These are phyloP conservation scores for Clohesyomyces aquaticus DNA, from an alignment of 495 filamentous ascomycete genomes.

Conservation along the genomic window DNA sequence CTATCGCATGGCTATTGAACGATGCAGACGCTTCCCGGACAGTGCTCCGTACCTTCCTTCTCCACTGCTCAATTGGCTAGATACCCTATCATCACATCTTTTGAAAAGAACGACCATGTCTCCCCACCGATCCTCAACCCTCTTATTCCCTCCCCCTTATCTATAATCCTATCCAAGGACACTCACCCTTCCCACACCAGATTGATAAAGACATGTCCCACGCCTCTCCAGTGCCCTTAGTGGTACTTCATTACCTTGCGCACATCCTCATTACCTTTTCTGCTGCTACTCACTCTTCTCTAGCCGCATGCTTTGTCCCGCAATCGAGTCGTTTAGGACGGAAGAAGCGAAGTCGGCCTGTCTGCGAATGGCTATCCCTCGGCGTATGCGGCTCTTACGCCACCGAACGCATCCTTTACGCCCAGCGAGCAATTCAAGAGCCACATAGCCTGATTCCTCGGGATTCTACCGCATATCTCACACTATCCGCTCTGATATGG, in stretches of 20 bases:
- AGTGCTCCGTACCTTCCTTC: too few species aligned
- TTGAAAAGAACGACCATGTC: too few species aligned
- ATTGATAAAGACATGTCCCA: background rate
- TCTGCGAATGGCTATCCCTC: slow-evolving; percentile 1
- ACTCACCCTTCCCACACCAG: background rate
- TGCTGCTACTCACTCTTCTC: background rate
- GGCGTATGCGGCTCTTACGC: background rate
- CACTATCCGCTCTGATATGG: slow-evolving; percentile 9
- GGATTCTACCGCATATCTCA: slow-evolving; percentile 2
- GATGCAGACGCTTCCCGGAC: too few species aligned
- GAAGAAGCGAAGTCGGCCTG: background rate
- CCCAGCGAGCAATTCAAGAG: background rate
- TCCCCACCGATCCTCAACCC: too few species aligned
- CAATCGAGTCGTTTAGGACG: slow-evolving; percentile 6
- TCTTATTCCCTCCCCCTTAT: background rate
- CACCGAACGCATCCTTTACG: background rate
- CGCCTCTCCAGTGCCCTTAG: background rate
- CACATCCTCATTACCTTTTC: background rate
- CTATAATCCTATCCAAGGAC: background rate
- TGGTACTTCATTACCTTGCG: slow-evolving; percentile 8
- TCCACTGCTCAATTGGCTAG: too few species aligned
- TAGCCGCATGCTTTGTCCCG: slow-evolving; percentile 10
- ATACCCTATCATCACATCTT: too few species aligned
- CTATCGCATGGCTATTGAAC: too few species aligned
- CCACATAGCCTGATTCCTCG: background rate